Evolutionary conservation across 176 grass and related monocot genomes (phyloP), one percentile per base, ranked within the genome.

Genomic region (Zizania latifolia): DNA sequence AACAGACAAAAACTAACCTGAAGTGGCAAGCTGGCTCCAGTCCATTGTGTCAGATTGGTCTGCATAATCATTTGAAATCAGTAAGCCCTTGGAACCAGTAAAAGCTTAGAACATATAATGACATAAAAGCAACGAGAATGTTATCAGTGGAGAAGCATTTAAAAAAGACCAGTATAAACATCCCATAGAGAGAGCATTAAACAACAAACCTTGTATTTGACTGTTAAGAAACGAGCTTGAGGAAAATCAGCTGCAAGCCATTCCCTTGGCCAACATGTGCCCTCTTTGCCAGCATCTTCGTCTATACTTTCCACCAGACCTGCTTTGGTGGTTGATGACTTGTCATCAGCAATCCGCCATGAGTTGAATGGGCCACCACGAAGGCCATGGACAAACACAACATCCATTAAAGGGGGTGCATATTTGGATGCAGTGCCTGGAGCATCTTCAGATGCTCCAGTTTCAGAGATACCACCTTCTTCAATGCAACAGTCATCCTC

Each of bases 21-120:
- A 89, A 98, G 91, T 4, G 94, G 91, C 79, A 98, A 73, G 71
- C 88, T 98, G 76, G 94, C 94, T 90, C 94, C 94, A 38, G 91
- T 85, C 94, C 94, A 98, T 78, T 93, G 90, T 36, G 94, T 94
- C 65, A 98, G 83, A 94, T 98, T 98, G 85, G 94, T 98, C 91
- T 98, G 90, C 87, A 82, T 40, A 62, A 81, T 63, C 75, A 86
- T 87, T 83, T 75, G 14, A 82, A 77, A 79, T 12, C 55, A 54
- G 4, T 85, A 80, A 86, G 76, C 59, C 14, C 10, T 55, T 62
- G 17, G 44, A 69, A 63, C 27, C n/a, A n/a, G n/a, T n/a, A n/a
- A n/a, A n/a, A n/a, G n/a, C n/a, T 55, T 62, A 21, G 44, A 69
- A 63, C 27, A 33, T 63, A 75, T 54, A n/a, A n/a, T n/a, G n/a